phyloP scores from a whole-genome alignment of 75 land plant genomes.

The Cunninghamia lanceolata region DNA sequence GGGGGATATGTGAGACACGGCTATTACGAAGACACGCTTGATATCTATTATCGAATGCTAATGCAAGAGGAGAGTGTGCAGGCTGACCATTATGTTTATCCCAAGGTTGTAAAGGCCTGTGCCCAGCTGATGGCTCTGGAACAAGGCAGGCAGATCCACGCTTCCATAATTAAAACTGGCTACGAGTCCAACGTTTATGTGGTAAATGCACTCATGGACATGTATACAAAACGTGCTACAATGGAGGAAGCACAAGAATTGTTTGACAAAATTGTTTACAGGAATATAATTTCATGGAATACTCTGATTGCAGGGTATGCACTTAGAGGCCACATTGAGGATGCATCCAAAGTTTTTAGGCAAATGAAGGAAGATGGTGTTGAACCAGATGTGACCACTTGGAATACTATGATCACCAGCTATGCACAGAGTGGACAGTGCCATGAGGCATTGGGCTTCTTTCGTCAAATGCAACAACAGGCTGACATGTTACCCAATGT shows the following conservation, averaged over 20 bases:
- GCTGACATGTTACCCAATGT: slow-evolving; percentile 25
- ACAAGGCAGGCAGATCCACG: slow-evolving; percentile 16
- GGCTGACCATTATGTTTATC: slow-evolving; percentile 29
- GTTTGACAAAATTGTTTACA: slow-evolving; percentile 17
- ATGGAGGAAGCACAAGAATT: slow-evolving; percentile 14
- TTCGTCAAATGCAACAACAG: slow-evolving; percentile 17
- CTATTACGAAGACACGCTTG: slow-evolving; percentile 5
- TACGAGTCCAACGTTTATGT: slow-evolving; percentile 14
- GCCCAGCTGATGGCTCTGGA: slow-evolving; percentile 7
- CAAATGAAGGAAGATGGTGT: slow-evolving; percentile 31
- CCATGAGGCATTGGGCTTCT: slow-evolving; percentile 23
- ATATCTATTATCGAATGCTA: slow-evolving; percentile 9
- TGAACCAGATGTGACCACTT: slow-evolving; percentile 33
- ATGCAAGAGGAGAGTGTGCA: slow-evolving; percentile 12
- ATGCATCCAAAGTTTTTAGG: slow-evolving; percentile 9
- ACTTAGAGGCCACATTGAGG: slow-evolving; percentile 14
- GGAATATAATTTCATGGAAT: slow-evolving; percentile 40
- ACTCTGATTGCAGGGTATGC: slow-evolving; percentile 39
- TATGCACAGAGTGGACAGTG: slow-evolving; percentile 35
- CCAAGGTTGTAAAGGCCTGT: slow-evolving; percentile 23
- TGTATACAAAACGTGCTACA: slow-evolving; percentile 28
- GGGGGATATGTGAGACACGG: slow-evolving; percentile 18
- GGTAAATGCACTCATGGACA: slow-evolving; percentile 26
- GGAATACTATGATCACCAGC: slow-evolving; percentile 32
- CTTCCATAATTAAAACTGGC: slow-evolving; percentile 14